Base-by-base conservation (phyloP, 2,329 filamentous ascomycete genomes). In the Cladosporium sp. region DNA sequence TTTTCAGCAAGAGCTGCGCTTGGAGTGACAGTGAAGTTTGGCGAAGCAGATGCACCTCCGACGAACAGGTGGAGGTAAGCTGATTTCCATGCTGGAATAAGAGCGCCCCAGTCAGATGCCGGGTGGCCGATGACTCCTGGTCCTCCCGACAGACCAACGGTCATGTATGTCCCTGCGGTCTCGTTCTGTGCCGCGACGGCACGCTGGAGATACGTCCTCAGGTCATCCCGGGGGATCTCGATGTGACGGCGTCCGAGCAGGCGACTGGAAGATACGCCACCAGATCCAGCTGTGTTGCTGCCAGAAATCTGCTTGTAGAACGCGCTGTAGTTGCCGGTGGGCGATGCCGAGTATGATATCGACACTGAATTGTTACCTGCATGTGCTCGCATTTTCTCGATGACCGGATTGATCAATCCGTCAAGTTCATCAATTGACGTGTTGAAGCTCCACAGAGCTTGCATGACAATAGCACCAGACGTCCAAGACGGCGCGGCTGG, bases 221-320 rank as follows among this genome's bases (percentile, higher is more conserved):
- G 39, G 1, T 54, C 19, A 2, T 32, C 13, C n/a, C 19, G 53
- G 0, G 43, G 42, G 8, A 58, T 56, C 3, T 62, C 55, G 0
- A 61, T 51, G 43, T 70, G 66, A 9, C 61, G 53, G 1, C 58
- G 56, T 4, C 70, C 69, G 0, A 73, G 50, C 3, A 73, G 57
- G 9, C 69, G 66, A 30, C 64, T 68, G 7, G 65, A 64, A 5
- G 65, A 63, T 2, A 67, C 52, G 11, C 60, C 63, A 4, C 59
- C 56, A 6, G 55, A 57, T 7, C 69, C 70, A 19, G 68, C 59
- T 2, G 56, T 58, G 4, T 61, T 53, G 34, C 45, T 52, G 27
- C 54, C 62, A 8, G 64, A 66, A 7, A 63, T 63, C 15, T 47
- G 30, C 7, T 53, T 58, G 45, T 65, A 64, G 43, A 65, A 68